phyloP scores from a whole-genome alignment of 2,329 filamentous ascomycete species.

The Claviceps purpurea region DNA sequence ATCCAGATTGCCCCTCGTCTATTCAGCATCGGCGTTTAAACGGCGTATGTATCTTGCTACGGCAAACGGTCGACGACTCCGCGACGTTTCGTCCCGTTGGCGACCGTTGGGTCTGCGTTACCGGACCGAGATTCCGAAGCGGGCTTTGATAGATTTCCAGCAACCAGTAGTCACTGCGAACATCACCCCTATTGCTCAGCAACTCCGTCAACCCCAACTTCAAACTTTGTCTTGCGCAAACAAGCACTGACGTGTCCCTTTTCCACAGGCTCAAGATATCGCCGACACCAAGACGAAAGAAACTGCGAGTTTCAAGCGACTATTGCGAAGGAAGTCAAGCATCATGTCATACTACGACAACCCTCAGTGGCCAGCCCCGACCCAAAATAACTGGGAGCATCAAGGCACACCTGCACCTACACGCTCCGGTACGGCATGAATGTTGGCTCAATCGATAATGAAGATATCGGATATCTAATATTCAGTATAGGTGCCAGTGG shows the following conservation, averaged over 20 bases:
- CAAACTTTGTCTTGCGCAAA: not conserved
- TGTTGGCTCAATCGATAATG: not conserved
- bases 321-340: not conserved
- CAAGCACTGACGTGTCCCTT: not conserved
- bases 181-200: not conserved
- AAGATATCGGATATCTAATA: constrained; percentile 5
- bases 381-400: constrained; percentile 32
- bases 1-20: not conserved
- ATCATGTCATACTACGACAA: constrained; percentile 34
- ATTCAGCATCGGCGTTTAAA: not conserved
- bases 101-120: not conserved
- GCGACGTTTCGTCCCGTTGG: not conserved
- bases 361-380: constrained; percentile 24
- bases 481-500: constrained; percentile 53
- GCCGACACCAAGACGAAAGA: not conserved
- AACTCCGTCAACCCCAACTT: not conserved
- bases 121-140: not conserved
- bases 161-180: not conserved
- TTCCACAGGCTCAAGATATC: not conserved
- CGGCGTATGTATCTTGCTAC: not conserved
- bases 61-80: not conserved
- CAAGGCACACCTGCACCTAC: constrained; percentile 27
- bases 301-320: not conserved
- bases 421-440: constrained; percentile 23
- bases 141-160: not conserved